Evolutionary conservation across 768 basidiomycete genomes (phyloP), one percentile per base, ranked within the genome.

Genomic region (Tephrocybe sp.): DNA sequence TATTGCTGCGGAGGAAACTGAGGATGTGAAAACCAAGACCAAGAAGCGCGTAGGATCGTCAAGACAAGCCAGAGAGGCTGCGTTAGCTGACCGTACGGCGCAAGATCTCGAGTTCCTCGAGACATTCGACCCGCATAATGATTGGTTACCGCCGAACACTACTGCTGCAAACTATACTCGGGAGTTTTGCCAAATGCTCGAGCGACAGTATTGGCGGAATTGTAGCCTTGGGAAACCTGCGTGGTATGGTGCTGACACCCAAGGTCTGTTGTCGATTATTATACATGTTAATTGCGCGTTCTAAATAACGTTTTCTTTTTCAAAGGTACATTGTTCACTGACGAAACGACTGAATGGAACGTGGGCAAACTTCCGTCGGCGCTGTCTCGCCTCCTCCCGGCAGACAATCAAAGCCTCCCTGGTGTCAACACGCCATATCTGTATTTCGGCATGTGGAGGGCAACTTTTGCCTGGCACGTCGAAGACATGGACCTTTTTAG

Each of bases 401-500:
- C 80, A 11, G 76, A 84, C 6, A 70, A 75, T 31, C 80, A 86
- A 44, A 81, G 86, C 32, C 73, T 99, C 22, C 95, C 96, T 1
- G 97, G 97, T 8, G 97, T 99, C 40, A 98, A 98, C 62, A 87
- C 93, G 2, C 96, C 96, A 0, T 98, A 98, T 65, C 80, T 98
- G 2, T 98, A 98, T 68, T 98, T 95, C 64, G 97, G 97, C 55
- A 98, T 98, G 95, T 99, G 97, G 97, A 78, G 94, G 43, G 96
- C 96, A 19, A 93, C 93, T 0, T 98, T 98, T 68, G 92, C 94
- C 0, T 99, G 97, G 96, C 97, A 99, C 60, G 97, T 99, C 40
- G 97, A 99, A 68, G 97, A 99, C 67, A 97, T 98, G 91, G 97
- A 99, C 63, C 77, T 99, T 1, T 98, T 96, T 69, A 95, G 92